Conservation (phyloP, 2,329 filamentous ascomycete genomes). For the Phialophora verrucosa region DNA sequence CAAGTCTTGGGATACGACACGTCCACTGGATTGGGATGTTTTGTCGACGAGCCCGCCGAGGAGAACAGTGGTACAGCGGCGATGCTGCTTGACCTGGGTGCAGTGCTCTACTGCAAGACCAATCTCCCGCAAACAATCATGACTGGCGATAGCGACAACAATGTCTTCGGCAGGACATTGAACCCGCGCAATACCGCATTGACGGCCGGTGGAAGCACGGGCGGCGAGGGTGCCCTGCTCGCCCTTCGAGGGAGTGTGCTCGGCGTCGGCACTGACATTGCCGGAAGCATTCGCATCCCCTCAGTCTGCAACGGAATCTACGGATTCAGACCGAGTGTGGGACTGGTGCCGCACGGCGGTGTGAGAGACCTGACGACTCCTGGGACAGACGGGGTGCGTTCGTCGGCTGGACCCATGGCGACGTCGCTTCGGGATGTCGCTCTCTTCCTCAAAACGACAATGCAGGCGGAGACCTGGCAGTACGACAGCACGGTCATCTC, state of each 20-base stretch:
- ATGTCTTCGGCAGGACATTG: slow-evolving; percentile 63
- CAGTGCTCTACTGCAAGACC: slow-evolving; percentile 59
- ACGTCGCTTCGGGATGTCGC: slow-evolving; percentile 33
- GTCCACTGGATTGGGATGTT: slow-evolving; percentile 41
- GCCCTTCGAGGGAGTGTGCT: slow-evolving; percentile 63
- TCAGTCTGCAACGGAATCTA: slow-evolving; percentile 59
- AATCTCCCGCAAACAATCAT: slow-evolving; percentile 58
- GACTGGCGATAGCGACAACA: slow-evolving; percentile 60
- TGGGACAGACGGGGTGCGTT: slow-evolving; percentile 58
- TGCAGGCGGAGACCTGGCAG: slow-evolving; percentile 52
- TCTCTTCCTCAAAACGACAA: slow-evolving; percentile 42
- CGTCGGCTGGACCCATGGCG: slow-evolving; percentile 51
- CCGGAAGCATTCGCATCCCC: slow-evolving; percentile 53
- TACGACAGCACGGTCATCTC: slow-evolving; percentile 55
- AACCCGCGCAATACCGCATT: slow-evolving; percentile 67
- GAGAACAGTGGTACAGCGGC: slow-evolving; percentile 37
- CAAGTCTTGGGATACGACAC: slow-evolving; percentile 42
- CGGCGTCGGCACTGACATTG: slow-evolving; percentile 67
- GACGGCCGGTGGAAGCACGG: slow-evolving; percentile 68
- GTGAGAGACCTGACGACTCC: slow-evolving; percentile 56
- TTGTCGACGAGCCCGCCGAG: slow-evolving; percentile 37
- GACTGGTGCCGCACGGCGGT: slow-evolving; percentile 58
- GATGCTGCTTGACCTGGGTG: slow-evolving; percentile 47
- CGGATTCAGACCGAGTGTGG: slow-evolving; percentile 55
- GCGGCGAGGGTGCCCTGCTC: slow-evolving; percentile 67